Conservation (phyloP, 2,329 filamentous ascomycete genomes). For the Scedosporium dehoogii region DNA sequence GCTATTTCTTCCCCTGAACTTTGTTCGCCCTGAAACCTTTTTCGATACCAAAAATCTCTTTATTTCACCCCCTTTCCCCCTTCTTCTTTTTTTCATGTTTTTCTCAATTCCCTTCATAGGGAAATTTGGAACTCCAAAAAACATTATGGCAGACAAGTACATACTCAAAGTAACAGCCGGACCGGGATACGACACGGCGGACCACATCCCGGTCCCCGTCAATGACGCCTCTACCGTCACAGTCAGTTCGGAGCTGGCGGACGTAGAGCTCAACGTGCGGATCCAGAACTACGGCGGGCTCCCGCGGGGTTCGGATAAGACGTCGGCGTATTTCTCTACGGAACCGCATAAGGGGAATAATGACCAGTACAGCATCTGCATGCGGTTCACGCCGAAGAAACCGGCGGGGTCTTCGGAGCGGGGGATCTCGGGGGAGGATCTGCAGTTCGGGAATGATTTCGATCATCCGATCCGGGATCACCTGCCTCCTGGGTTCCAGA, state of each 20-base stretch:
- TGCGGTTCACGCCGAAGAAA: conserved; percentile 64
- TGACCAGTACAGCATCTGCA: conserved; percentile 79
- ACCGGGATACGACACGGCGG: conserved; percentile 58
- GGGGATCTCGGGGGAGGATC: conserved; percentile 56
- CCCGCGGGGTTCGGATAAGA: conserved; percentile 57
- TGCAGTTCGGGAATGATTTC: conserved; percentile 95
- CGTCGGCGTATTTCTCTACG: conserved; percentile 67
- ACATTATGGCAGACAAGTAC: conserved; percentile 38
- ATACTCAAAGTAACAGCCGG: conserved; percentile 76
- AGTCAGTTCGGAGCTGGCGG: conserved; percentile 54
- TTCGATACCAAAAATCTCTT: no score
- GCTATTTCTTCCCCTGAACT: not conserved
- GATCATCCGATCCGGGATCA: conserved; percentile 80
- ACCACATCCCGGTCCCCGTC: conserved; percentile 66
- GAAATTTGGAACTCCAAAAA: not conserved
- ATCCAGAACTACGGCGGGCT: conserved; percentile 61
- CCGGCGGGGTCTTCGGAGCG: conserved; percentile 10
- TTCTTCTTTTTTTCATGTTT: not conserved
- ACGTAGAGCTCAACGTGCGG: conserved; percentile 62
- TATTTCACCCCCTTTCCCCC: not conserved
- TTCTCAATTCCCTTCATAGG: not conserved
- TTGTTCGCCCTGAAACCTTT: not conserved
- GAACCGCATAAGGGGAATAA: conserved; percentile 53
- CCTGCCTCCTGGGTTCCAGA: conserved; percentile 76
- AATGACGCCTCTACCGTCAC: conserved; percentile 55